Base-by-base conservation (phyloP, 2,329 filamentous ascomycete species). In the Botryotinia globosa region DNA sequence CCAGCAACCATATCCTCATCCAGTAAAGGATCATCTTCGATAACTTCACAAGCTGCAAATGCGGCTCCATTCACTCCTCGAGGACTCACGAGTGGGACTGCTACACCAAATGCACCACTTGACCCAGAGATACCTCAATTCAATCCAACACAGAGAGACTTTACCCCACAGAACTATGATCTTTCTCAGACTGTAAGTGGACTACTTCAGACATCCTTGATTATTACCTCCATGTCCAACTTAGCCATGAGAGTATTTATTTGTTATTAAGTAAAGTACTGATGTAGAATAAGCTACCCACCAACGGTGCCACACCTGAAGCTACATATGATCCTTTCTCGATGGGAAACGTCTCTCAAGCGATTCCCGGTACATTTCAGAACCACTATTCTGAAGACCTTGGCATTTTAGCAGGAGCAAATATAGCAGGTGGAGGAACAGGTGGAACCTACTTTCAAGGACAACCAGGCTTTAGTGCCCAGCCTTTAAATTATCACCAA, bases 31-130 rank as follows among this genome's bases (percentile, higher is more conserved):
- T 87, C 91, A 16, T 91, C 78, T 16, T 91, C 78, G 14, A 94
- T 98, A 76, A 96, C 94, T 12, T 93, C 94, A 1, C 94, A 97
- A 82, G 92, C 93, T 72, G 94, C 92, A n/a, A 96, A 88, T 81
- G 96, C 95, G 34, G 92, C 94, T 32, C 90, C 93, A 7, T 97
- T 97, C 78, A 96, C 92, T 29, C 93, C 93, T 48, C 88, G 92
- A 78, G 89, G 86, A 74, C 80, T 83, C 66, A 77, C 78, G 37
- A 80, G 80, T 79, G 80, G 79, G 34, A 77, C 80, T 45, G 76
- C 77, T 9, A 81, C 80, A 25, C 80, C 79, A 56, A 78, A 73
- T 63, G 44, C 76, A 8, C 78, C 78, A 73, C 39, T 71, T n/a
- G 79, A 80, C 22, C n/a, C 75, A 25, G 78, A 87, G 62, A 75